Conservation (phyloP, 805 yeast genomes). For the Ogataea methylovora region DNA sequence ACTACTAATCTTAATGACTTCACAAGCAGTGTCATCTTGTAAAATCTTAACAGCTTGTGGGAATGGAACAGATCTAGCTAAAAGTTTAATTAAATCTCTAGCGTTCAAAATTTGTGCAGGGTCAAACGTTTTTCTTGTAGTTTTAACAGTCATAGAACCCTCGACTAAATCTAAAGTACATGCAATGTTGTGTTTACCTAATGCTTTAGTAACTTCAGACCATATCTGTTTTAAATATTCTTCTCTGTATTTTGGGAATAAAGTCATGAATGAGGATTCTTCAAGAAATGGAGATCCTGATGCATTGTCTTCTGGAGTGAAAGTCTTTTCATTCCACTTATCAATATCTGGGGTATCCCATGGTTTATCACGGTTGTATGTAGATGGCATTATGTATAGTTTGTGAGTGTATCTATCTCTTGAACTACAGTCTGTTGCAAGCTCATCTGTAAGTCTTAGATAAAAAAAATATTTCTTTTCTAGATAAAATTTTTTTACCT, state of each 20-base stretch:
- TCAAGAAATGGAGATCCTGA: slow-evolving; percentile 89
- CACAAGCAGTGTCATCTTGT: slow-evolving; percentile 92
- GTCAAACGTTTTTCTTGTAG: slow-evolving; percentile 92
- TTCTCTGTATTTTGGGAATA: slow-evolving; percentile 96
- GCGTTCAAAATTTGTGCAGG: slow-evolving; percentile 93
- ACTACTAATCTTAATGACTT: slow-evolving; percentile 90
- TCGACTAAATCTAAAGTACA: slow-evolving; percentile 87
- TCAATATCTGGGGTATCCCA: slow-evolving; percentile 96
- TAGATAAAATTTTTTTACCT: not conserved
- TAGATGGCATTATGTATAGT: slow-evolving; percentile 63
- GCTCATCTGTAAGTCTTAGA: no score
- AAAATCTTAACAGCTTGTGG: slow-evolving; percentile 92
- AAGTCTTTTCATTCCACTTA: slow-evolving; percentile 86
- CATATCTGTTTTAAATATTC: slow-evolving; percentile 80
- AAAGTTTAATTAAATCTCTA: slow-evolving; percentile 84
- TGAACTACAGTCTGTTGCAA: no score
- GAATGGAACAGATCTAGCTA: slow-evolving; percentile 94
- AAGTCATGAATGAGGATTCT: slow-evolving; percentile 89
- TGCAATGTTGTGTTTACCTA: slow-evolving; percentile 68
- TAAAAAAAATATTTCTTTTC: no score
- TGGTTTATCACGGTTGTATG: slow-evolving; percentile 91
- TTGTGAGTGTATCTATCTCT: not conserved
- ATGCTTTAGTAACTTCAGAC: slow-evolving; percentile 83
- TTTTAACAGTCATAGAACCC: slow-evolving; percentile 95
- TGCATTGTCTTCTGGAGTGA: slow-evolving; percentile 81